phyloP scores from a whole-genome alignment of 176 grass and related monocot species.

The Bolboschoenus planiculmis region DNA sequence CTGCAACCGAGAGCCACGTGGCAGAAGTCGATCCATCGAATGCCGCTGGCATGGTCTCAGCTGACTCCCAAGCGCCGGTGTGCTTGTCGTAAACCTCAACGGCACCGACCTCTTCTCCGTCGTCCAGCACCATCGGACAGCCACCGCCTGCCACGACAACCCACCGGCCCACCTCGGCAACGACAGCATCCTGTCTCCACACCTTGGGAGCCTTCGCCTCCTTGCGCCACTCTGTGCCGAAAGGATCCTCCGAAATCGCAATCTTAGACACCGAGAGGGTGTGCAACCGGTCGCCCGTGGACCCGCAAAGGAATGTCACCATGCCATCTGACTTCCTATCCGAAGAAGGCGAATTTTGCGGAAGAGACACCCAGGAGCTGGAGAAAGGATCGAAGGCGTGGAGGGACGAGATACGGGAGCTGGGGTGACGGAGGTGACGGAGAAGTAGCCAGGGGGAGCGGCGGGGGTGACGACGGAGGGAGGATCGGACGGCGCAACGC shows the following conservation, averaged over 20 bases:
- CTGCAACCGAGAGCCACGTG: slow-evolving; percentile 55
- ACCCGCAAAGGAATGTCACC: slow-evolving; percentile 11
- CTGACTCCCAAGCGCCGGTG: slow-evolving; percentile 29
- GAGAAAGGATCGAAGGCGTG: slow-evolving; percentile 49
- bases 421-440: slow-evolving; percentile 23
- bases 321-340: neutral
- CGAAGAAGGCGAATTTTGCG: slow-evolving; percentile 26
- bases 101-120: slow-evolving; percentile 30
- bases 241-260: slow-evolving; percentile 39
- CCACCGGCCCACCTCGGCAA: slow-evolving; percentile 51
- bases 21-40: slow-evolving; percentile 49
- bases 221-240: slow-evolving; percentile 27
- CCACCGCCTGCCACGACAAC: slow-evolving; percentile 64
- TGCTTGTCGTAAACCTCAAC: slow-evolving; percentile 57
- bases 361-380: slow-evolving; percentile 37
- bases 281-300: slow-evolving; percentile 36
- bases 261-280: slow-evolving; percentile 36
- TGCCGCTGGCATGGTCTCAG: slow-evolving; percentile 48
- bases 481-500: slow-evolving; percentile 52
- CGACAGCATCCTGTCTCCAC: slow-evolving; percentile 64
- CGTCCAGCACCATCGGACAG: slow-evolving; percentile 48
- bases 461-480: slow-evolving; percentile 39
- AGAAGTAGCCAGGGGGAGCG: slow-evolving; percentile 65
- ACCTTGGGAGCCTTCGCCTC: slow-evolving; percentile 33
- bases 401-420: neutral